These are phyloP conservation scores for Leishmania amazonensis DNA, from an alignment of 208 protist species.

Conservation along the genomic window DNA sequence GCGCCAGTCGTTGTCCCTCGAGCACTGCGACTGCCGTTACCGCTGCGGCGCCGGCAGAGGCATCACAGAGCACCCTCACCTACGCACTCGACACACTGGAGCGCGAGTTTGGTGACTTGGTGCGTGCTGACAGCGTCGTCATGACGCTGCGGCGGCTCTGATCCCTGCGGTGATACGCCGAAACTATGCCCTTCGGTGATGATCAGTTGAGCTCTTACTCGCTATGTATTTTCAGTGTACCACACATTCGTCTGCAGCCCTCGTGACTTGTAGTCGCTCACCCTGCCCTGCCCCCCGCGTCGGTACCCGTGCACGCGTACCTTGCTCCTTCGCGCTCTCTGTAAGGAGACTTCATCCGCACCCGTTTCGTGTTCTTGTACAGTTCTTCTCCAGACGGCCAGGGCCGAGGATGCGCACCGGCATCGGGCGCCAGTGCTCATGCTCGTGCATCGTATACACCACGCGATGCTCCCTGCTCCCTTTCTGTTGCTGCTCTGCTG, in stretches of 20 bases:
- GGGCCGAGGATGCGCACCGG: background rate
- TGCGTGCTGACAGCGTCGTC: constrained; percentile 15
- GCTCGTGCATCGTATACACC: background rate
- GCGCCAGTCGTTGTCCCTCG: too few species aligned
- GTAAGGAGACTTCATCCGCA: background rate
- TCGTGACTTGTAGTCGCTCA: background rate
- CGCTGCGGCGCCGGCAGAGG: background rate
- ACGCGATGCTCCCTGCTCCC: background rate
- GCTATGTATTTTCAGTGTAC: background rate
- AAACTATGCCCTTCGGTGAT: background rate
- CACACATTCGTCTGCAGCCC: background rate
- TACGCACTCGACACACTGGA: constrained; percentile 25
- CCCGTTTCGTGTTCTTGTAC: background rate
- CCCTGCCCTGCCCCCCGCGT: background rate
- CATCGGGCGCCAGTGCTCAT: background rate
- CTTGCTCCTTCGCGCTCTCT: background rate
- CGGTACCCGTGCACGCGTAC: background rate
- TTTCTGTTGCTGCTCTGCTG: background rate
- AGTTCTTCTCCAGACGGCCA: background rate
- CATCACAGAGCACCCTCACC: background rate
- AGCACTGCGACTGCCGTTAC: background rate
- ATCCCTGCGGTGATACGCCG: background rate
- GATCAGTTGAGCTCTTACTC: background rate
- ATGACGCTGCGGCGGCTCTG: constrained; percentile 26
- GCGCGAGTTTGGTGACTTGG: constrained; percentile 5